Evolutionary conservation across 768 basidiomycete genomes (phyloP).

Genomic region (Tulasnella sp.): DNA sequence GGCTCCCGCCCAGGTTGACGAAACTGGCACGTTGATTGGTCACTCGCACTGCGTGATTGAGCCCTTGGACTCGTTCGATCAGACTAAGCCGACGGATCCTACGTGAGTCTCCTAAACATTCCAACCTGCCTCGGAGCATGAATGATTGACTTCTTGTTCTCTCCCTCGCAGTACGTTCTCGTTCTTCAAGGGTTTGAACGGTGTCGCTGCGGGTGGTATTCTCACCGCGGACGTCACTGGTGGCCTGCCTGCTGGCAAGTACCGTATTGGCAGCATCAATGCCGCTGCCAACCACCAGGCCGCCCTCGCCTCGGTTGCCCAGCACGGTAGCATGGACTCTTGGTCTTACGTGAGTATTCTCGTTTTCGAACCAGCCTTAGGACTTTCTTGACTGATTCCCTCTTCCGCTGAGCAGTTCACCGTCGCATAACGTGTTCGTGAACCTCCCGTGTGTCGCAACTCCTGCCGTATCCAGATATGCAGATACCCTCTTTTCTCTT

Average conservation of each 20-base stretch:
- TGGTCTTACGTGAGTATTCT: constrained; percentile 32
- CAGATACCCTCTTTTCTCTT: background rate
- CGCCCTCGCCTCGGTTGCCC: constrained; percentile 33
- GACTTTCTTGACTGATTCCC: background rate
- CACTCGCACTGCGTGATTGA: constrained; percentile 41
- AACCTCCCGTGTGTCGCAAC: background rate
- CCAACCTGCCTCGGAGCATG: background rate
- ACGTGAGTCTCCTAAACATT: constrained; percentile 22
- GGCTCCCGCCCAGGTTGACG: constrained; percentile 38
- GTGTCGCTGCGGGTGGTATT: constrained; percentile 36
- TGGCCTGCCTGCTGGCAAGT: constrained; percentile 39
- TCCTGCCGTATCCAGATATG: background rate
- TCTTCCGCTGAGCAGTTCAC: background rate
- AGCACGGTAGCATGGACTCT: constrained; percentile 36
- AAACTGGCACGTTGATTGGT: constrained; percentile 35
- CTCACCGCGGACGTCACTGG: constrained; percentile 38
- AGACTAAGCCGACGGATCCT: constrained; percentile 36
- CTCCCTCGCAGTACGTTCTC: background rate
- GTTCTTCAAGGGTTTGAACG: constrained; percentile 38
- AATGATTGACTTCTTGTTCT: background rate
- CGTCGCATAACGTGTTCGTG: background rate
- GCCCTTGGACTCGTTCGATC: constrained; percentile 35
- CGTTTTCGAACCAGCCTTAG: background rate
- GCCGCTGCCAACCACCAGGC: constrained; percentile 36
- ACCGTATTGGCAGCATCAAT: constrained; percentile 33